Conservation (phyloP, 2,329 filamentous ascomycete genomes). For the Aspergillus sp. region DNA sequence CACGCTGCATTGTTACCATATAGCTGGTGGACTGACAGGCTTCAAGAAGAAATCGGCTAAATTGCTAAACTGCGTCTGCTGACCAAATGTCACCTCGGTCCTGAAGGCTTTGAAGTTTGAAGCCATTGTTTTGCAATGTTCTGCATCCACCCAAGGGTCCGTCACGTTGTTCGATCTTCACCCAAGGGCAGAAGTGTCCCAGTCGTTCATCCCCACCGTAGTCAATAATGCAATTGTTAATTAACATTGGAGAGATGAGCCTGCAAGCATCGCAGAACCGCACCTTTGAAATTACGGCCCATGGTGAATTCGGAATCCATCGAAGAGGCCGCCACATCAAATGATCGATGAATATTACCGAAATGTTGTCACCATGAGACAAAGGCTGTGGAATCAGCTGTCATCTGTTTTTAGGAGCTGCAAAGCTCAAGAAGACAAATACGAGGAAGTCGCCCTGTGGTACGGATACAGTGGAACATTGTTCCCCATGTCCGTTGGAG, state of each 20-base stretch:
- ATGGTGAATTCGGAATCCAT: not conserved
- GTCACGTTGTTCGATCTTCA: too few relatives aligned
- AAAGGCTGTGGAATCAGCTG: not conserved
- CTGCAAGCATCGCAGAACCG: not conserved
- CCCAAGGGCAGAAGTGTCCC: not conserved
- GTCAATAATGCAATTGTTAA: not conserved
- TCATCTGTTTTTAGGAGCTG: not conserved
- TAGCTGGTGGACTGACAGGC: constrained; percentile 2
- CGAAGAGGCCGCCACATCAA: not conserved
- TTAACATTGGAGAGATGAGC: not conserved
- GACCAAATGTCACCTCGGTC: not conserved
- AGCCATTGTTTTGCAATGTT: not conserved
- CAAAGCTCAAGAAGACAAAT: not conserved
- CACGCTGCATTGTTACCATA: constrained; percentile 35
- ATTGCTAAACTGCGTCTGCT: not conserved
- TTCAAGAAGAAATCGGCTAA: not conserved
- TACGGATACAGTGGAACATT: not conserved
- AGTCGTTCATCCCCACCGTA: not conserved
- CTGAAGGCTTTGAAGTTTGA: not conserved
- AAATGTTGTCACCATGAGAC: not conserved
- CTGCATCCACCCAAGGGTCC: not conserved
- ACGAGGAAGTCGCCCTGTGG: not conserved
- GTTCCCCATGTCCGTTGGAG: not conserved
- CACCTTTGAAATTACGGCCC: not conserved
- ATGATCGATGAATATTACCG: not conserved